Conservation (phyloP, 2,329 filamentous ascomycete genomes). For the Allantophomopsis cytisporea region DNA sequence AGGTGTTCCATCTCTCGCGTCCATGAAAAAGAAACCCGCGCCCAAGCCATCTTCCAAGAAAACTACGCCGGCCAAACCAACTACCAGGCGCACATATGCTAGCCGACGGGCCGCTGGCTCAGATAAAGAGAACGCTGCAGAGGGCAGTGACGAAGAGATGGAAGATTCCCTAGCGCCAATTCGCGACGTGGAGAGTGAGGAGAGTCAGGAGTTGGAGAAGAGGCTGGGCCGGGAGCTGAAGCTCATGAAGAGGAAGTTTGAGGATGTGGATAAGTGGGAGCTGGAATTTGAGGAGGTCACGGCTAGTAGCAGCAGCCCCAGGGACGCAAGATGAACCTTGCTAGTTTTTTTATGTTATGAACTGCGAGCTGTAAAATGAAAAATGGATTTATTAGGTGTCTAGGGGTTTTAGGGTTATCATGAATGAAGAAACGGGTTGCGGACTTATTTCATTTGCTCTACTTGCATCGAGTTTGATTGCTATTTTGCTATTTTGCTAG, state of each 20-base stretch:
- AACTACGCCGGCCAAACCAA: slow-evolving; percentile 4
- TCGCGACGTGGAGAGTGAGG: slow-evolving; percentile 26
- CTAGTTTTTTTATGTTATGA: no score
- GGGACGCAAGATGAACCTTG: slow-evolving; percentile 27
- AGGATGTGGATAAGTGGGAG: slow-evolving; percentile 57
- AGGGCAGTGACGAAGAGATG: slow-evolving; percentile 18
- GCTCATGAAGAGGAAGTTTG: slow-evolving; percentile 46
- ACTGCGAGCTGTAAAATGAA: no score
- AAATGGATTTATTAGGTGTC: no score
- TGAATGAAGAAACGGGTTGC: no score
- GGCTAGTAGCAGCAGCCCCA: slow-evolving; percentile 35
- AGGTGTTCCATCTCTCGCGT: slow-evolving; percentile 4
- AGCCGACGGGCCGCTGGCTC: slow-evolving; percentile 20
- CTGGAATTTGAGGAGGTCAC: slow-evolving; percentile 52
- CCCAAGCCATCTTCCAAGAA: slow-evolving; percentile 4
- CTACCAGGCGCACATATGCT: slow-evolving; percentile 29
- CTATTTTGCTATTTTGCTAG: no score
- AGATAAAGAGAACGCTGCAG: slow-evolving; percentile 42
- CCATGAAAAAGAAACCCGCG: slow-evolving; percentile 13
- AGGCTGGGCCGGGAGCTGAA: slow-evolving; percentile 33
- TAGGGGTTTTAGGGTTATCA: no score
- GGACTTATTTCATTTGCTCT: no score
- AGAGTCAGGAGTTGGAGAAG: slow-evolving; percentile 22
- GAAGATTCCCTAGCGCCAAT: slow-evolving; percentile 26
- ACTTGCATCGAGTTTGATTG: no score